phyloP scores from a whole-genome alignment of 2,329 filamentous ascomycete genomes.

The Fusarium equiseti region DNA sequence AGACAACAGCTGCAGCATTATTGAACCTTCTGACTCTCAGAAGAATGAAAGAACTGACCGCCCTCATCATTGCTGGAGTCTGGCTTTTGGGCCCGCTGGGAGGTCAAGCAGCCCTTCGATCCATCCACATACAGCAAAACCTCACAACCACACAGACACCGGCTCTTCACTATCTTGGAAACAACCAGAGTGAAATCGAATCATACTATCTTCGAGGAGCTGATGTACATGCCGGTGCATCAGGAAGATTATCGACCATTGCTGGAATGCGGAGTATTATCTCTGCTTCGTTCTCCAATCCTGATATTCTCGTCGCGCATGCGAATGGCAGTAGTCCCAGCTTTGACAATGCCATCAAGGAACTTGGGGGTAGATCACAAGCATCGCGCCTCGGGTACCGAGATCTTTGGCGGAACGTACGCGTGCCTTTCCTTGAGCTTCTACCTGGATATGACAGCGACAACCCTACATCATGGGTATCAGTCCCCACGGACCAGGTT shows the following conservation, averaged over 20 bases:
- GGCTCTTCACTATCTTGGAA: not conserved
- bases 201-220: too few species aligned
- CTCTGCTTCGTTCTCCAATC: not conserved
- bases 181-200: not conserved
- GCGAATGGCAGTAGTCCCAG: not conserved
- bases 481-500: not conserved
- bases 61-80: too few species aligned
- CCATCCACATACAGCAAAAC: not conserved
- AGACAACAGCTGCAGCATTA: too few species aligned
- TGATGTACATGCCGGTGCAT: accelerated
- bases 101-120: constrained; percentile 6
- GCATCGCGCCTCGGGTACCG: not conserved
- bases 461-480: not conserved
- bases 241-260: too few species aligned
- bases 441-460: not conserved
- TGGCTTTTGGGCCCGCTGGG: constrained; percentile 2
- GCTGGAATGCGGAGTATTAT: not conserved
- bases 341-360: not conserved
- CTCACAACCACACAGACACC: not conserved
- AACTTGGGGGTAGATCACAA: not conserved
- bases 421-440: not conserved
- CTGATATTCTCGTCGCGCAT: not conserved
- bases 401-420: constrained; percentile 8
- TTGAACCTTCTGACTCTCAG: accelerated
- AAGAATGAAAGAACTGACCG: accelerated